Base-by-base conservation (phyloP, 179 eudicot genomes). In the Camellia oleifera region DNA sequence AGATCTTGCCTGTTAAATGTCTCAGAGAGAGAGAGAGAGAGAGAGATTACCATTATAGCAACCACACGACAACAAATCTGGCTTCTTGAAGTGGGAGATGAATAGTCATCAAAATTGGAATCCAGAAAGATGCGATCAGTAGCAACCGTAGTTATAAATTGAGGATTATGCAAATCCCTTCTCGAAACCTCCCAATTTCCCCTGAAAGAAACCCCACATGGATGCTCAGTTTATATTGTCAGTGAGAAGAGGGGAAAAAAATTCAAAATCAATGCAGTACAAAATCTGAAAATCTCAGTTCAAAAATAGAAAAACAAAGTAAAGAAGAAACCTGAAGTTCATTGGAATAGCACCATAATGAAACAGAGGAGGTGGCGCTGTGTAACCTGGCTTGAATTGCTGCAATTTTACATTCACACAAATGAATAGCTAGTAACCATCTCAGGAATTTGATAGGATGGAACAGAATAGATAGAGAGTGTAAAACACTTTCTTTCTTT, bases 371-470 rank as follows among this genome's bases (percentile, higher is more conserved):
- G 94, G 88, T 81, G 97, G 97, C 44, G 86, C 88, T 66, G 86
- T 83, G 82, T 95, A 95, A 75, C 86, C 97, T 66, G 93, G 91
- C 86, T 84, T 81, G 82, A 86, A 95, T 76, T 76, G 88, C 97
- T 95, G 91, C 80, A 85, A 79, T 70, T 83, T 77, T 82, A 83
- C 20, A 82, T 17, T 42, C n/a, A 66, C 66, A 58, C n/a, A 69
- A 69, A 32, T 20, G 45, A 26, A 68, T 60, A 68, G 2, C 42
- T 65, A 44, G 48, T 44, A 18, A 80, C 14, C 60, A n/a, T 42
- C 23, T 26, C 70, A 18, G 23, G 78, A 76, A 8, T 62, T 64
- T 12, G 53, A 65, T 23, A 18, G 0, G 66, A 14, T 3, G 48
- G 66, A 56, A 69, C 57, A 44, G 46, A 40, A 50, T 77, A 23